Evolutionary conservation across 2,329 filamentous ascomycete genomes (phyloP), one percentile per base, ranked within the genome.

Genomic region (Mycocentrospora acerina): DNA sequence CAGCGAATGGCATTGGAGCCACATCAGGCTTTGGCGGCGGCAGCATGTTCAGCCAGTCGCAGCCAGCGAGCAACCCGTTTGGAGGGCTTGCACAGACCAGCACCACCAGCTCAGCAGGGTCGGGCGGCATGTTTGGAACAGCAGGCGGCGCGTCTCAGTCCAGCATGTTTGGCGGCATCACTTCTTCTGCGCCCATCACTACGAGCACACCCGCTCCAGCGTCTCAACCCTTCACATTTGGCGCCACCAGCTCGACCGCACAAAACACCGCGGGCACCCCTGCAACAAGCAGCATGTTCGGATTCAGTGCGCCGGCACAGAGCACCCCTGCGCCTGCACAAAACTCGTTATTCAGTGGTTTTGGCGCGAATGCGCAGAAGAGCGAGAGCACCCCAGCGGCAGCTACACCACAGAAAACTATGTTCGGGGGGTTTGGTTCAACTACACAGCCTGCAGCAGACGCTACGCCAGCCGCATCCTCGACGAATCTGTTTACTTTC

Each of bases 1-100:
- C 47, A 14, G 47, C 42, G n/a, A 64, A 62, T 39, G 57, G 56
- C 37, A 40, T 41, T 13, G 44, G 42, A 2, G 32, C 45, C 12
- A 13, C 44, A 15, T 37, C 46, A 10, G 37, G 41, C 2, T 56
- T 55, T 26, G 58, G 57, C 8, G 51, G 51, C 29, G 22, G 18
- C 2, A 47, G 48, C 32, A 51, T 44, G 25, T 39, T 54, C 6
- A 59, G 57, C 38, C 48, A 42, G 35, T 29, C 42, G 17, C 51
- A 55, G 39, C 25, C 55, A 7, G 39, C 47, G 14, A 49, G 48
- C 31, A 57, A 51, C 22, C 47, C 46, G 2, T 58, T 59, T 29
- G 55, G 50, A 11, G 44, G 46, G 13, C 38, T 55, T 37, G 29
- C 34, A 25, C 48, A 57, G 31, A 51, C 32, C 51, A 53, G 40